Conservation (phyloP, 2,329 filamentous ascomycete genomes). For the Knufia fluminis region DNA sequence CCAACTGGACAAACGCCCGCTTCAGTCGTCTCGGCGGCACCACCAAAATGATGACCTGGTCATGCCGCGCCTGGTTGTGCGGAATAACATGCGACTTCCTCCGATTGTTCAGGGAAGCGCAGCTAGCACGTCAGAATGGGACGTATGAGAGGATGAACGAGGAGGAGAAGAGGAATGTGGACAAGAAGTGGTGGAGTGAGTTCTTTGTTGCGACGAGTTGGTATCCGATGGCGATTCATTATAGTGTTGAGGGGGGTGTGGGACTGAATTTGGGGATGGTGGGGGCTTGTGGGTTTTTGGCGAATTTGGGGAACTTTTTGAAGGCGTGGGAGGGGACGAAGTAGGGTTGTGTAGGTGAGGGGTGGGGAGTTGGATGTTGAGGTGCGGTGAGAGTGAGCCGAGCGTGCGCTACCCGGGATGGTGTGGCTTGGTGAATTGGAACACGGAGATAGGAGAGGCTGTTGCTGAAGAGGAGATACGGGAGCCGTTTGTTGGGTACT, state of each 20-base stretch:
- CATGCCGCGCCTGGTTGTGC: slow-evolving; percentile 68
- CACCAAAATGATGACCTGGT: slow-evolving; percentile 58
- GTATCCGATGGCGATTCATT: slow-evolving; percentile 76
- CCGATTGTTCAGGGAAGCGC: slow-evolving; percentile 45
- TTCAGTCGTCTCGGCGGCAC: slow-evolving; percentile 47
- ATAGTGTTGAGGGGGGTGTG: slow-evolving; percentile 60
- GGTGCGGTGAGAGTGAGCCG: too few species aligned
- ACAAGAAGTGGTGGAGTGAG: slow-evolving; percentile 26
- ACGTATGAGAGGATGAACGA: slow-evolving; percentile 8
- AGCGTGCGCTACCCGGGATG: too few species aligned
- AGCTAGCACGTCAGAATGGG: slow-evolving; percentile 22
- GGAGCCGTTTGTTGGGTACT: too few species aligned
- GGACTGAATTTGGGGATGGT: slow-evolving; percentile 48
- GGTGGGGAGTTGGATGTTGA: neutral
- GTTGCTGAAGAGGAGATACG: too few species aligned
- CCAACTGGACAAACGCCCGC: slow-evolving; percentile 30
- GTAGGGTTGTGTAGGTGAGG: neutral
- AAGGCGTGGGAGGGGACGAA: slow-evolving; percentile 37
- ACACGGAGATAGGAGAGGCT: too few species aligned
- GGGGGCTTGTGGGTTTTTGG: slow-evolving; percentile 49
- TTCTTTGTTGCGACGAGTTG: slow-evolving; percentile 38
- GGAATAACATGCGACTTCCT: slow-evolving; percentile 70
- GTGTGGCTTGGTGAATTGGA: too few species aligned
- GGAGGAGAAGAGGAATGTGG: slow-evolving; percentile 19
- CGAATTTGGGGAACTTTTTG: slow-evolving; percentile 37